phyloP scores from a whole-genome alignment of 352 stramenopile species.

The Blastocystis sp. region DNA sequence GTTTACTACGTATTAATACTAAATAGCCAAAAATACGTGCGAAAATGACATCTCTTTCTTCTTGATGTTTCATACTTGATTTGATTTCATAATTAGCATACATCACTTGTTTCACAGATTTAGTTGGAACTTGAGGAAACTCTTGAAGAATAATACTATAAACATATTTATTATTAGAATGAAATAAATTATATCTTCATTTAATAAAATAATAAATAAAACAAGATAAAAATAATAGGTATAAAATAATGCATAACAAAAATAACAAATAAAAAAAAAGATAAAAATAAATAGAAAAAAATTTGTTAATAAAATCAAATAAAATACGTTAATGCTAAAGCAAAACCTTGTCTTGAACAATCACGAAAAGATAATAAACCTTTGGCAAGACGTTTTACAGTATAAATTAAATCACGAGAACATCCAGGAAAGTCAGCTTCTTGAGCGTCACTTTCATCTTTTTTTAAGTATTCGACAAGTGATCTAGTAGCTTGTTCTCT shows the following conservation, averaged over 20 bases:
- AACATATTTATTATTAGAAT: too few relatives aligned
- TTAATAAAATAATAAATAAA: too few relatives aligned
- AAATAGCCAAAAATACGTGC: constrained; percentile 20
- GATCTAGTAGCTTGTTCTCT: constrained; percentile 6
- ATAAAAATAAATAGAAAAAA: background rate
- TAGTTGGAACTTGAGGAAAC: constrained; percentile 8
- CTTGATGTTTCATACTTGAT: constrained; percentile 8
- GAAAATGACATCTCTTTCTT: constrained; percentile 8
- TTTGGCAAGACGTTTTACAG: constrained; percentile 9
- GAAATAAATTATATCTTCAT: too few relatives aligned
- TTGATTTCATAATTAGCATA: background rate
- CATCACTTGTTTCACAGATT: background rate
- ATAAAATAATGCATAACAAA: too few relatives aligned
- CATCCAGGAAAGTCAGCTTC: background rate
- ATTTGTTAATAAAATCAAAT: background rate
- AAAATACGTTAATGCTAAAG: constrained; percentile 21
- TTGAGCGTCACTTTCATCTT: background rate
- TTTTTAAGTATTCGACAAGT: background rate
- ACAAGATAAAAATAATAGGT: too few relatives aligned
- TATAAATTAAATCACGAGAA: constrained; percentile 30
- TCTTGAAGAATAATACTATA: too few relatives aligned
- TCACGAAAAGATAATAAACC: constrained; percentile 13
- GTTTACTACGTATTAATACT: constrained; percentile 10
- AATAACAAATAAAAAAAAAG: constrained; percentile 12
- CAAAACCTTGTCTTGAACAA: constrained; percentile 21